A percentile compares a stretch with the other conserved stretches of the same genome.
Conservation (phyloP, 805 yeast species). For the Lipomyces sp. region DNA sequence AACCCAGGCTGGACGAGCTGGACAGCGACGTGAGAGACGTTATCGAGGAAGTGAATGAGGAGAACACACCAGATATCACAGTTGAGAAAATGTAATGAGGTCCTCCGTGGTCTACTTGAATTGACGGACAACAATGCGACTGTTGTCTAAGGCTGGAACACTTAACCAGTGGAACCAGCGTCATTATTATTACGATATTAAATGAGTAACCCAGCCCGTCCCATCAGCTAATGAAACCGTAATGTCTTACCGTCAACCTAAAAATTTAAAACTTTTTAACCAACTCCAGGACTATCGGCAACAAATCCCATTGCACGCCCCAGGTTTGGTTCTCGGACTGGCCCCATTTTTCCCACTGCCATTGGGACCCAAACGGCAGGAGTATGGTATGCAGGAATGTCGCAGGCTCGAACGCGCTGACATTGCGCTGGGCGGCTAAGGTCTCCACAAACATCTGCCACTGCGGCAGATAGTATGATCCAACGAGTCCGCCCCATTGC, state of each 20-base stretch:
- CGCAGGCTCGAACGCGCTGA: neutral
- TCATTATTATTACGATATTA: neutral
- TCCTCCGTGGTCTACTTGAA: too few relatives aligned
- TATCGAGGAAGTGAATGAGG: too few relatives aligned
- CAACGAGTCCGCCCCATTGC: slow-evolving; percentile 1
- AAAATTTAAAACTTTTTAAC: neutral
- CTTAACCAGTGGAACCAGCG: neutral
- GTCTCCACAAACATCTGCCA: neutral
- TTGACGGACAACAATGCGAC: too few relatives aligned
- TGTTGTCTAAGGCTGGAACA: neutral
- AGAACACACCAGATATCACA: too few relatives aligned
- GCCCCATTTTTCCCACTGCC: slow-evolving; percentile 4
- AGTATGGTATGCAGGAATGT: neutral
- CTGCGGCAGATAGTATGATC: neutral
- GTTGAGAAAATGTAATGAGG: too few relatives aligned
- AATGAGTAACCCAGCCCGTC: neutral
- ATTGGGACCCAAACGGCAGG: neutral
- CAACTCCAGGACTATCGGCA: neutral
- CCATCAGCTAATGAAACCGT: neutral
- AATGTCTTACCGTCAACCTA: neutral
- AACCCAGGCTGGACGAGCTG: too few relatives aligned
- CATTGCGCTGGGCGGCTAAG: neutral
- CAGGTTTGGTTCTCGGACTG: neutral
- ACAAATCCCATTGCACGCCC: neutral
- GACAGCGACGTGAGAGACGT: too few relatives aligned